A percentile compares a stretch with the other conserved stretches of the same genome.
phyloP scores from a whole-genome alignment of 768 basidiomycete species.

The Phylloporus sp. region DNA sequence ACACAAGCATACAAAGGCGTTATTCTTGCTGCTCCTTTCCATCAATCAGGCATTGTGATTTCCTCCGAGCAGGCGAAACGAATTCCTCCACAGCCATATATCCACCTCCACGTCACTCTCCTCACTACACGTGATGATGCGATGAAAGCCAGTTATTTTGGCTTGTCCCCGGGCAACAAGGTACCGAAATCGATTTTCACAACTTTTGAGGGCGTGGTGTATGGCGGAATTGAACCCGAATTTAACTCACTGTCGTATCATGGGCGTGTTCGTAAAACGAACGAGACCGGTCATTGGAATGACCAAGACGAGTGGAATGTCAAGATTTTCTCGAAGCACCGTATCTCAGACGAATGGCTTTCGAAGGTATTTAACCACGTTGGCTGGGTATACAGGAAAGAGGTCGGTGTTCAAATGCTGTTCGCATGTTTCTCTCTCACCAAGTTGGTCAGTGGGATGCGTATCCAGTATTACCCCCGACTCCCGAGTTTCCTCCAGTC shows the following conservation, averaged over 20 bases:
- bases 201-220: slow-evolving; percentile 54
- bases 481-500: slow-evolving; percentile 65
- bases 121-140: slow-evolving; percentile 68
- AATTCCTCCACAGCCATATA: slow-evolving; percentile 70
- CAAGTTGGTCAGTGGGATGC: slow-evolving; percentile 60
- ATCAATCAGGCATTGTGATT: slow-evolving; percentile 56
- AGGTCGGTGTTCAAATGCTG: slow-evolving; percentile 37
- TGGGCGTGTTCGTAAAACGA: slow-evolving; percentile 40
- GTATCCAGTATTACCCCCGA: slow-evolving; percentile 70
- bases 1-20: slow-evolving; percentile 60
- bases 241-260: slow-evolving; percentile 89
- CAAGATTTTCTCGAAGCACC: slow-evolving; percentile 78
- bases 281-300: slow-evolving; percentile 19
- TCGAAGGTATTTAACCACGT: slow-evolving; percentile 61
- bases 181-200: slow-evolving; percentile 70
- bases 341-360: slow-evolving; percentile 67
- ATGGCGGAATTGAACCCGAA: slow-evolving; percentile 58
- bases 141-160: slow-evolving; percentile 67
- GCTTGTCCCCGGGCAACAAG: slow-evolving; percentile 37
- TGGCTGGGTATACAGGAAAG: slow-evolving; percentile 79
- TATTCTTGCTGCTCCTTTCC: slow-evolving; percentile 84
- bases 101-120: slow-evolving; percentile 84
- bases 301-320: slow-evolving; percentile 56
- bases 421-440: slow-evolving; percentile 3
- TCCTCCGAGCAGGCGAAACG: slow-evolving; percentile 43